Evolutionary conservation across 2,329 filamentous ascomycete species (phyloP).

Genomic region (Bipolaris bicolor): DNA sequence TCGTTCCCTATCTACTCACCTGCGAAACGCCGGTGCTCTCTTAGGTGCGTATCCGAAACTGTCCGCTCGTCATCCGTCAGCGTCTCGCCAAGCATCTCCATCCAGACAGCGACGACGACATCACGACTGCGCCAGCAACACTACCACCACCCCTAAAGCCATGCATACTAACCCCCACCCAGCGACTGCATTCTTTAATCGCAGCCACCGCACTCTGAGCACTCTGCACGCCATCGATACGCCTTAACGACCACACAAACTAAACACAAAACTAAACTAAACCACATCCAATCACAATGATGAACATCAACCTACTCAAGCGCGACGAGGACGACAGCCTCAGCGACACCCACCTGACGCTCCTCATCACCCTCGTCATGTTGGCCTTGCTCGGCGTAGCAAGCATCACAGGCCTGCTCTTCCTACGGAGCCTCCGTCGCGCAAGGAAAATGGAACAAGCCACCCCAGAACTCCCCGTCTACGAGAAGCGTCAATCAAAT

Average conservation of each 20-base stretch:
- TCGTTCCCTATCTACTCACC: conserved; percentile 26
- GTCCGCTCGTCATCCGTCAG: conserved; percentile 15
- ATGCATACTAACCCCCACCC: conserved; percentile 27
- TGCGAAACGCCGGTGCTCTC: conserved; percentile 21
- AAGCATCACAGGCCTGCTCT: conserved; percentile 70
- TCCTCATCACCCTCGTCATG: conserved; percentile 79
- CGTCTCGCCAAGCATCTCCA: conserved; percentile 28
- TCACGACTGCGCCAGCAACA: conserved; percentile 19
- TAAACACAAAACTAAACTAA: conserved; percentile 3
- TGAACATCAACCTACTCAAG: conserved; percentile 58
- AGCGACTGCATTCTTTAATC: conserved; percentile 40
- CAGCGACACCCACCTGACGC: conserved; percentile 69
- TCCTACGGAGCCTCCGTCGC: conserved; percentile 71
- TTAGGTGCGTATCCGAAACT: conserved; percentile 38
- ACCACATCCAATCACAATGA: conserved; percentile 33
- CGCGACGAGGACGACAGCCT: conserved; percentile 57
- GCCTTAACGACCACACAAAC: conserved; percentile 28
- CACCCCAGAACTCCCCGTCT: conserved; percentile 66
- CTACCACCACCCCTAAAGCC: conserved; percentile 2
- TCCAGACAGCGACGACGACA: neutral
- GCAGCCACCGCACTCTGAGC: conserved; percentile 20
- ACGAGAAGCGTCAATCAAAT: conserved; percentile 64
- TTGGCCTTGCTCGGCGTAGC: conserved; percentile 75
- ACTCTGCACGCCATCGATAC: conserved; percentile 30
- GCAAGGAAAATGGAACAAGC: conserved; percentile 54